Percentiles rank a stretch among this genome's conserved stretches.
These are phyloP conservation scores for Thermoascus crustaceus DNA, from an alignment of 2,329 filamentous ascomycete species.

Conservation along the genomic window DNA sequence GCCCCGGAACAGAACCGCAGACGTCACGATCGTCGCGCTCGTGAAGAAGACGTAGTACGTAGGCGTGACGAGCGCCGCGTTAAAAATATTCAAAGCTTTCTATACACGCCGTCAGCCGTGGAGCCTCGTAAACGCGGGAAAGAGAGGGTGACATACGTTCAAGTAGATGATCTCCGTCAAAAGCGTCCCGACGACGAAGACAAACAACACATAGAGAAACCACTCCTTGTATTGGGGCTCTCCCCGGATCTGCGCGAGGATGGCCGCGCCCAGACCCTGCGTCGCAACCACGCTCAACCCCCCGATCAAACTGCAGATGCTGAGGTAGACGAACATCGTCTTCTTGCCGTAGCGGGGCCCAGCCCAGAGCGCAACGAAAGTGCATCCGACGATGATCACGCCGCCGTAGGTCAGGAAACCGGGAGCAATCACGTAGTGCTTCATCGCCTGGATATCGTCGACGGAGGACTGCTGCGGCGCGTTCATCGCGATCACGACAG, in stretches of 20 bases:
- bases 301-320: conserved; percentile 90
- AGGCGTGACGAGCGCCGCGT: conserved; percentile 90
- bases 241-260: conserved; percentile 76
- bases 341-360: conserved; percentile 88
- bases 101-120: too few species aligned
- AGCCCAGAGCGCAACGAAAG: conserved; percentile 67
- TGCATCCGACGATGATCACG: conserved; percentile 65
- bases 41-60: conserved; percentile 99
- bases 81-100: conserved; percentile 98
- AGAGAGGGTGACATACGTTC: conserved; percentile 59
- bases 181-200: conserved; percentile 83
- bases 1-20: conserved; percentile 81
- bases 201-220: conserved; percentile 87
- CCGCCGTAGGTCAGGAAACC: conserved; percentile 82
- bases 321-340: conserved; percentile 96
- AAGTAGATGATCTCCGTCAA: conserved; percentile 91
- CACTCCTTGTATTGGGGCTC: conserved; percentile 90
- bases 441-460: conserved; percentile 83
- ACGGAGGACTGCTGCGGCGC: conserved; percentile 81
- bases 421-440: conserved; percentile 73
- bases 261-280: conserved; percentile 83
- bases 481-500: conserved; percentile 89
- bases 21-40: conserved; percentile 87
- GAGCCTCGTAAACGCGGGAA: too few species aligned
- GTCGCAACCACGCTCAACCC: conserved; percentile 91